Base-by-base conservation (phyloP, 768 basidiomycete genomes). In the Boletus vinaceobasis region DNA sequence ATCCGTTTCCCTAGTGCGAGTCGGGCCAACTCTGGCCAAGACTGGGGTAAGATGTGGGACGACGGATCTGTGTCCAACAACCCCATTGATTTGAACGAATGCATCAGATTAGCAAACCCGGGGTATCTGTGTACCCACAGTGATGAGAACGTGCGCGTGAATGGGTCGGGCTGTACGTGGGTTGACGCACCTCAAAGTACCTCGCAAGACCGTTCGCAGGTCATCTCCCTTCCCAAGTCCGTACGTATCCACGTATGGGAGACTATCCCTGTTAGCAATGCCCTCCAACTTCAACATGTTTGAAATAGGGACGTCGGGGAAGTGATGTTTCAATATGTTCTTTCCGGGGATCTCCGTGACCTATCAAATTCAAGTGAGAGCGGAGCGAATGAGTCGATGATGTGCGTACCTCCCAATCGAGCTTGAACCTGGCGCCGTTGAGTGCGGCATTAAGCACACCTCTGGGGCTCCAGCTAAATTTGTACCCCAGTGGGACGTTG, bases 401-500 rank as follows among this genome's bases (percentile, higher is more conserved):
- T 29, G 35, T 11, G 11, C 77, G n/a, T 59, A 87, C 89, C 71
- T 81, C 64, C 7, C 75, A 75, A 31, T 74, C 60, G 26, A 93
- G 73, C 62, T 80, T 79, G 70, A 84, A 97, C 37, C 64, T 67
- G 2, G 95, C 93, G 0, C 74, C 68, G 59, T 95, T 92, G 53
- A 85, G 69, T 0, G 90, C 89, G 3, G 93, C 95, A 15, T 77
- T 81, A 37, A 98, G 72, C 8, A 96, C 93, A 6, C 92, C 94
- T 53, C 85, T 78, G 0, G 95, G 93, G 46, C 85, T 89, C 95
- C 95, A 98, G 60, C 92, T 91, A 66, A 93, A 93, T 66, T 94
- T 96, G 65, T 96, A 94, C n/a, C 86, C 79, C 10, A 95, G 73
- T 2, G 93, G 92, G 15, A 87, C 82, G 57, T 76, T 70, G 9